These are phyloP conservation scores for Torrubiella hemipterigena DNA, from an alignment of 2,329 filamentous ascomycete genomes.

Conservation along the genomic window DNA sequence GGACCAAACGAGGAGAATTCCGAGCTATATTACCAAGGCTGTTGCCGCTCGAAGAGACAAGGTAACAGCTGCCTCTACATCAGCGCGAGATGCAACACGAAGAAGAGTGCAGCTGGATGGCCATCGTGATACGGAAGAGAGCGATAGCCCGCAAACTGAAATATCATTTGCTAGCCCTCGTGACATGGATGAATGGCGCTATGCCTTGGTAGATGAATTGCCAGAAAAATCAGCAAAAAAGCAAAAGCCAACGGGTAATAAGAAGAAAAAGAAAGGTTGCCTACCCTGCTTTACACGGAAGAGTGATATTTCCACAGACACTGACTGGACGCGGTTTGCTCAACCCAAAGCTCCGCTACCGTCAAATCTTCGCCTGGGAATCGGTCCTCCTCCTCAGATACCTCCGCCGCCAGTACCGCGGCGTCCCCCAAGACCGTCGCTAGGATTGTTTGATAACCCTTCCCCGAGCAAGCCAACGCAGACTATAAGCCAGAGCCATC, in stretches of 20 bases:
- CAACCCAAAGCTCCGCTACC: conserved; percentile 3
- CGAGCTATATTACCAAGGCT: conserved; percentile 9
- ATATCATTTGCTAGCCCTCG: conserved; percentile 18
- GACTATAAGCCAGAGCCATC: too few relatives aligned
- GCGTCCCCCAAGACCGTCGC: conserved; percentile 5
- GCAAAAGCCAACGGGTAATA: conserved; percentile 3
- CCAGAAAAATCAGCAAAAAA: conserved; percentile 10
- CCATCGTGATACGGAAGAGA: conserved; percentile 9
- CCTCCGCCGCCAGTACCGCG: conserved; percentile 4
- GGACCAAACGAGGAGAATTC: conserved; percentile 23
- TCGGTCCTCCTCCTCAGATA: conserved; percentile 3
- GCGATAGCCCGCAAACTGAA: conserved; percentile 15
- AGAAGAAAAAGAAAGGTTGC: conserved; percentile 11
- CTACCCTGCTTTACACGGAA: conserved; percentile 16
- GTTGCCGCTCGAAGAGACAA: conserved; percentile 6
- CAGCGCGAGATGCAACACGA: conserved; percentile 1
- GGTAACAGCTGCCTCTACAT: conserved; percentile 1
- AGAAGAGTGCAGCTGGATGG: conserved; percentile 18
- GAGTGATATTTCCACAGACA: conserved; percentile 12
- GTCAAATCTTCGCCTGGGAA: conserved; percentile 3
- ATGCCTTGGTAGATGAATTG: conserved; percentile 19
- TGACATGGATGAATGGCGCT: conserved; percentile 20
- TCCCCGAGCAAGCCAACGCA: conserved; percentile 2
- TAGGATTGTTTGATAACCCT: conserved; percentile 5
- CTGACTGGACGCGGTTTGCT: conserved; percentile 13